Base-by-base conservation (phyloP, 2,329 filamentous ascomycete species). In the Leptographium wingfieldii region DNA sequence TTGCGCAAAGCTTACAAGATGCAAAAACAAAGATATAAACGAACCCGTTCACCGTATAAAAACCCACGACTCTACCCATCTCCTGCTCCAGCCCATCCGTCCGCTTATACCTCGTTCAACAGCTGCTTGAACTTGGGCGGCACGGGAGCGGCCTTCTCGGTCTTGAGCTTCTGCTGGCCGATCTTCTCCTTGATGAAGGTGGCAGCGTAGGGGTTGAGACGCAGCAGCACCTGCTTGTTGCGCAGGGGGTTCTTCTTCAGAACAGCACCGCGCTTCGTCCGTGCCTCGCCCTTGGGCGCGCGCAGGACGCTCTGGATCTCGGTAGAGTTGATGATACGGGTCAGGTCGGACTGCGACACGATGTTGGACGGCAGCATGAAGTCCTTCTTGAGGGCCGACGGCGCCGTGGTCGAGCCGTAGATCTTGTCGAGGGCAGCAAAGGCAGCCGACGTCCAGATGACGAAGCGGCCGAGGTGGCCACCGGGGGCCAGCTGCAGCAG, bases 181-280 rank as follows among this genome's bases (percentile, higher is more conserved):
- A 94, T 76, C 79, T 90, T 87, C 72, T 90, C 84, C 83, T 95
- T 90, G 69, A 86, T 81, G 80, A 95, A 99, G 65, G 89, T 86
- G 70, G 87, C 82, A 69, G 94, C 92, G 80, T 99, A 99, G 66
- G 94, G 94, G 87, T 99, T 99, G 77, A 99, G 88, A 72, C 94
- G 88, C 74, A 99, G 88, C 78, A 96, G 85, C 68, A 99, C 88
- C 84, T 97, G 94, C 86, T 91, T 95, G 88, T 99, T 99, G 80
- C 82, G 83, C 69, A 99, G 91, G 72, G 94, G 94, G 85, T 99
- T 99, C 92, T 97, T 97, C 91, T 99, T 99, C 85, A 96, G 92
- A 68, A 96, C 90, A 72, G 83, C 79, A 68, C 82, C 79, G 73
- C 94, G 90, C 86, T 96, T 96, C 78, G 91, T 95, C 73, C 85